Base-by-base conservation (phyloP, 2,329 filamentous ascomycete genomes). In the Fusarium bulbicola region DNA sequence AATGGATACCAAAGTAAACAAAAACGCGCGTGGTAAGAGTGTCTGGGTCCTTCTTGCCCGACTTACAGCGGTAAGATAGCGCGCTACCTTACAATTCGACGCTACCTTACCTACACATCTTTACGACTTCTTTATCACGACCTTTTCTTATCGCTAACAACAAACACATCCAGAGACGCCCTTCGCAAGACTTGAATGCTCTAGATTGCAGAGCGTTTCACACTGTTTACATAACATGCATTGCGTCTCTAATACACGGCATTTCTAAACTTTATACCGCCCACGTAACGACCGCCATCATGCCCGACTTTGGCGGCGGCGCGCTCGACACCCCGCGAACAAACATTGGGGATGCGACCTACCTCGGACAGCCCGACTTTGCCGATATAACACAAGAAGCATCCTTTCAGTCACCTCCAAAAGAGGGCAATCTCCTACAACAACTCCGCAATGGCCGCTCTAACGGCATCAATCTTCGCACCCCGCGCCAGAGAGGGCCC, bases 301-400 rank as follows among this genome's bases (percentile, higher is more conserved):
- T 93, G 92, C 88, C 89, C 45, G 92, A 91, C 79, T 88, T 86
- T 76, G 87, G 84, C 80, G 87, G 84, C 80, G 86, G 83, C 80
- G 87, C 87, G 79, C 88, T 97, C 83, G 93, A 96, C 83, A 97
- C 95, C 77, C 95, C 95, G 78, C 92, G 92, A 80, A 97, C 94
- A 70, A 93, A 95, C 79, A 83, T 91, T 75, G 94, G 92, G 79
- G 94, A 98, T 87, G 91, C 91, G 82, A 97, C 95, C 74, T 95
- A 92, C 82, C 86, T 97, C 71, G 90, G 90, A 82, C 83, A 88
- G 83, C 84, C 91, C 76, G 92, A 94, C 79, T 91, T 97, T 79
- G 82, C 80, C 67, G 94, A 97, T 77, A 91, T 95, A 75, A 97
- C 94, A 59, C 92, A 95, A 77, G 94, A 97, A 80, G 91, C 93